These are phyloP conservation scores for Ganoderma resinaceum DNA, from an alignment of 1,284 basidiomycete species.

Conservation along the genomic window DNA sequence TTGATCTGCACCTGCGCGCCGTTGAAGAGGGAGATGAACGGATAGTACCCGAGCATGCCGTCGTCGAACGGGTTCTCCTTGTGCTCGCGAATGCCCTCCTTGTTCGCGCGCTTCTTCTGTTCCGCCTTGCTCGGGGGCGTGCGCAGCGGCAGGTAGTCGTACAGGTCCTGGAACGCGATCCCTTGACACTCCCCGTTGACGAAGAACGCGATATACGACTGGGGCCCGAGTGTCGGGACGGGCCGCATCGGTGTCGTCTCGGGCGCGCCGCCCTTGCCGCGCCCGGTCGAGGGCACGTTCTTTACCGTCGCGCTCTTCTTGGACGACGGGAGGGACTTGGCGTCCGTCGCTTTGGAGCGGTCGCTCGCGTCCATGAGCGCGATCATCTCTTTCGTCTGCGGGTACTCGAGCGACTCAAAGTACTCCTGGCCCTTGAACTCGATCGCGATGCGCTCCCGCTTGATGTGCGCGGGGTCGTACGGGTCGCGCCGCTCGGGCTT, in stretches of 20 bases:
- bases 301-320: constrained; percentile 76
- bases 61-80: constrained; percentile 91
- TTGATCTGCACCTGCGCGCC: constrained; percentile 88
- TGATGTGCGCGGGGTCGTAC: constrained; percentile 78
- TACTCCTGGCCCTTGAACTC: constrained; percentile 96
- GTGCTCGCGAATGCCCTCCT: constrained; percentile 75
- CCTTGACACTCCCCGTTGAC: constrained; percentile 91
- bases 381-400: constrained; percentile 94
- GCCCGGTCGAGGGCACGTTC: constrained; percentile 55
- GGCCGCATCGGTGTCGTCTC: constrained; percentile 59
- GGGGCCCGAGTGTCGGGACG: constrained; percentile 70
- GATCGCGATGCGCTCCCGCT: constrained; percentile 90
- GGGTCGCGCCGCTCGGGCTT: constrained; percentile 62
- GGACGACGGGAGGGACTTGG: constrained; percentile 66
- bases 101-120: constrained; percentile 56
- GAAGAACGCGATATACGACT: constrained; percentile 89
- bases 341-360: constrained; percentile 58
- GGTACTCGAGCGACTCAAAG: constrained; percentile 94
- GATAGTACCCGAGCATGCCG: constrained; percentile 95
- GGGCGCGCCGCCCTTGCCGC: constrained; percentile 39
- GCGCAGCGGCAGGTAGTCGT: constrained; percentile 90
- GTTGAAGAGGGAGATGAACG: constrained; percentile 93
- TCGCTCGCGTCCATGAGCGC: constrained; percentile 70
- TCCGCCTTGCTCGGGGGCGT: constrained; percentile 62
- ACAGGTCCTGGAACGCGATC: constrained; percentile 87